phyloP scores from a whole-genome alignment of 2,329 filamentous ascomycete species.

The Monosporascus sp. region DNA sequence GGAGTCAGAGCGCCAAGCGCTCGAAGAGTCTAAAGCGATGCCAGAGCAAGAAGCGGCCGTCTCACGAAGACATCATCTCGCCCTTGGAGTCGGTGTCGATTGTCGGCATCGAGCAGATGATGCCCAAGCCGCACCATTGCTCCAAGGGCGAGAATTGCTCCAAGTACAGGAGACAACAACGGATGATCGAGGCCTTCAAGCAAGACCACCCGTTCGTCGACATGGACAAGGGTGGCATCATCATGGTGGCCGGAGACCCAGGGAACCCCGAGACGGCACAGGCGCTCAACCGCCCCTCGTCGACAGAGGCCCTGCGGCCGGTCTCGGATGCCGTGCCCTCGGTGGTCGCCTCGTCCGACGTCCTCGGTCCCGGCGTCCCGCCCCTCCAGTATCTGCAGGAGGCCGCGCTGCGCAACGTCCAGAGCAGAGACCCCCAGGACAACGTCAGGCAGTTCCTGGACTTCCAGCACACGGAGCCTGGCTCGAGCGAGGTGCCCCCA shows the following conservation, averaged over 20 bases:
- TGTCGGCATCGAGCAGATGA: slow-evolving; percentile 82
- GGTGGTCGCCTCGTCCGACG: slow-evolving; percentile 84
- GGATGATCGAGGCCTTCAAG: slow-evolving; percentile 67
- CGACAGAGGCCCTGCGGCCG: slow-evolving; percentile 54
- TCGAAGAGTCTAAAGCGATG: slow-evolving; percentile 30
- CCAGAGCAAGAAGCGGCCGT: slow-evolving; percentile 29
- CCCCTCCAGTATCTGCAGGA: slow-evolving; percentile 68
- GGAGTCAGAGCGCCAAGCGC: slow-evolving; percentile 26
- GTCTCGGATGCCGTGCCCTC: slow-evolving; percentile 74
- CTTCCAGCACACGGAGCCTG: slow-evolving; percentile 60
- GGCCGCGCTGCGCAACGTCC: slow-evolving; percentile 62
- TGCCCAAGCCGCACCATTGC: slow-evolving; percentile 80
- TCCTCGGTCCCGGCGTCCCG: slow-evolving; percentile 65
- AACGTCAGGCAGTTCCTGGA: slow-evolving; percentile 87
- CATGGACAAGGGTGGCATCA: slow-evolving; percentile 56
- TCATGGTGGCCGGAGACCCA: slow-evolving; percentile 73
- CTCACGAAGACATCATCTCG: slow-evolving; percentile 61
- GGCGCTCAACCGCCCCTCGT: slow-evolving; percentile 48
- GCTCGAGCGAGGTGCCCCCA: slow-evolving; percentile 53
- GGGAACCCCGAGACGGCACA: slow-evolving; percentile 66
- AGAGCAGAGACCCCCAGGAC: slow-evolving; percentile 77
- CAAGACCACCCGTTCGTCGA: slow-evolving; percentile 67
- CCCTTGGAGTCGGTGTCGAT: slow-evolving; percentile 84
- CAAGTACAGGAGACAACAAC: slow-evolving; percentile 77
- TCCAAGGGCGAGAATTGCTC: slow-evolving; percentile 80